Evolutionary conservation across 1,139 yeast genomes (phyloP).

Genomic region (Sporopachydermia cereana): DNA sequence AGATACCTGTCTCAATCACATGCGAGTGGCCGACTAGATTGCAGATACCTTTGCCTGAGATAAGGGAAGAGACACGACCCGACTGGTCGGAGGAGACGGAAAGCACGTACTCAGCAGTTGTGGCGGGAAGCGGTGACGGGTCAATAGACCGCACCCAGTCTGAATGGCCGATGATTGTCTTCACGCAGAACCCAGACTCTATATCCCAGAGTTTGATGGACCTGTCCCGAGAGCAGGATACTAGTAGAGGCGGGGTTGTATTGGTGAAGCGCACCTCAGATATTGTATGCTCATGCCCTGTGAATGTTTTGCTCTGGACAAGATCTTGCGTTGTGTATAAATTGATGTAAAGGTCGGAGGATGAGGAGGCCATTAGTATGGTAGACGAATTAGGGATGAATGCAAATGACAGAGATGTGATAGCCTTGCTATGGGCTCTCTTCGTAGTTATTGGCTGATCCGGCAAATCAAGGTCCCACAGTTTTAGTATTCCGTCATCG

Average conservation of each 20-base stretch:
- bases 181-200: conserved; percentile 52
- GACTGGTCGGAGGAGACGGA: conserved; percentile 81
- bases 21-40: conserved; percentile 69
- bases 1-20: conserved; percentile 65
- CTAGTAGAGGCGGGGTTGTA: conserved; percentile 31
- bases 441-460: conserved; percentile 58
- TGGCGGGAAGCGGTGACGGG: conserved; percentile 22
- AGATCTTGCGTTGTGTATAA: conserved; percentile 50
- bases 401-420: conserved; percentile 46
- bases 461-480: conserved; percentile 67
- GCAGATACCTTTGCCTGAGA: conserved; percentile 59
- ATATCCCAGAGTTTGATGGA: conserved; percentile 72
- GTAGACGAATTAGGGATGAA: conserved; percentile 24
- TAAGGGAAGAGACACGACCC: conserved; percentile 49
- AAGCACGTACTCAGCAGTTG: conserved; percentile 44
- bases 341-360: conserved; percentile 64
- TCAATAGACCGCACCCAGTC: conserved; percentile 80
- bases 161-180: conserved; percentile 64
- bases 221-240: conserved; percentile 71
- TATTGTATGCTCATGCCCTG: conserved; percentile 89
- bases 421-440: conserved; percentile 61
- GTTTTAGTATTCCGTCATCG: conserved; percentile 59
- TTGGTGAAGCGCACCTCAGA: conserved; percentile 48
- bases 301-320: conserved; percentile 49
- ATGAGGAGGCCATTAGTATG: conserved; percentile 47